phyloP scores from a whole-genome alignment of 371 early-diverging fungal genomes.

The Smittium mucronatum region DNA sequence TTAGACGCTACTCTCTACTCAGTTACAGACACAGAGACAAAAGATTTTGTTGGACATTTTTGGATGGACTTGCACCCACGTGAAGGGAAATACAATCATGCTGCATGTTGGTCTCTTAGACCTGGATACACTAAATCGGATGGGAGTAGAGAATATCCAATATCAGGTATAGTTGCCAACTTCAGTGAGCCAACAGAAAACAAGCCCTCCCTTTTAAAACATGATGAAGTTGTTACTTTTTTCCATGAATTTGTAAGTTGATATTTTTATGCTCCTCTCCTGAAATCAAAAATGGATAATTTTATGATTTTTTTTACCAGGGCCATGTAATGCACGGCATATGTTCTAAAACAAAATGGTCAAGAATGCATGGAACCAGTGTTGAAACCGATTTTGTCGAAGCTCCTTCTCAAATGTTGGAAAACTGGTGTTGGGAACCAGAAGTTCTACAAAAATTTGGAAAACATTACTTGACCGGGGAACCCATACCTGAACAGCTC shows the following conservation, averaged over 20 bases:
- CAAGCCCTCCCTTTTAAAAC: slow-evolving; percentile 65
- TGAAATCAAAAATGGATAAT: slow-evolving; percentile 15
- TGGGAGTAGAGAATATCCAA: slow-evolving; percentile 43
- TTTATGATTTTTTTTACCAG: slow-evolving; percentile 24
- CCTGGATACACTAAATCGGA: slow-evolving; percentile 40
- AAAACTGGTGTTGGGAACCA: slow-evolving; percentile 76
- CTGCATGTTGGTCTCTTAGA: slow-evolving; percentile 57
- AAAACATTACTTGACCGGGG: slow-evolving; percentile 51
- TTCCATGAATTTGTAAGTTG: slow-evolving; percentile 49
- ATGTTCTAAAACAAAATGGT: slow-evolving; percentile 53
- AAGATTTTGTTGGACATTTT: slow-evolving; percentile 55
- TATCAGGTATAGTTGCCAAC: slow-evolving; percentile 72
- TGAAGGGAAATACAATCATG: slow-evolving; percentile 65
- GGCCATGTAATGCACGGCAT: slow-evolving; percentile 79
- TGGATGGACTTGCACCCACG: slow-evolving; percentile 68
- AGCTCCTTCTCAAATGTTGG: slow-evolving; percentile 76
- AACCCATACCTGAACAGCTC: slow-evolving; percentile 57
- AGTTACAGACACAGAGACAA: slow-evolving; percentile 47
- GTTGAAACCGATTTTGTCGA: slow-evolving; percentile 85
- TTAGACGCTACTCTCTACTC: slow-evolving; percentile 51
- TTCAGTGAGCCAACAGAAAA: slow-evolving; percentile 62
- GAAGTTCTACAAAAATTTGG: slow-evolving; percentile 52
- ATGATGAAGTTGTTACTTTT: slow-evolving; percentile 63
- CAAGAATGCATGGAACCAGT: slow-evolving; percentile 60
- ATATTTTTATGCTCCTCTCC: slow-evolving; percentile 16